Evolutionary conservation across 2,329 filamentous ascomycete genomes (phyloP).

Genomic region (Pseudopyricularia cyperi): DNA sequence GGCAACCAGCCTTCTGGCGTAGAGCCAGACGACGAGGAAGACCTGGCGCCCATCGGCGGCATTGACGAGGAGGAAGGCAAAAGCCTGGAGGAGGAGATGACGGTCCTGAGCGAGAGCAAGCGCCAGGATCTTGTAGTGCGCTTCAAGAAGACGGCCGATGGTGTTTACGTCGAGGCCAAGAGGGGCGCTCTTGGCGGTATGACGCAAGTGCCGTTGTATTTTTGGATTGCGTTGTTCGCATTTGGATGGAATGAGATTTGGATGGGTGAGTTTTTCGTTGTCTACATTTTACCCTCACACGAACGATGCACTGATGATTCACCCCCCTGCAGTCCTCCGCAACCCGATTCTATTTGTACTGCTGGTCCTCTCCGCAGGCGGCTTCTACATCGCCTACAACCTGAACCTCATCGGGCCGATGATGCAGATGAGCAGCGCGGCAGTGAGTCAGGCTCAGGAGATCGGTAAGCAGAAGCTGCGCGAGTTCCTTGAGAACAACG

Average conservation of each 20-base stretch:
- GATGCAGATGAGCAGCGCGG: constrained; percentile 86
- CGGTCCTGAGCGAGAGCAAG: constrained; percentile 80
- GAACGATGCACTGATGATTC: neutral
- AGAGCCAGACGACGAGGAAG: constrained; percentile 78
- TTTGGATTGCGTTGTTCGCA: constrained; percentile 78
- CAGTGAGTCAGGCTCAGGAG: constrained; percentile 71
- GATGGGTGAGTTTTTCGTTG: constrained; percentile 51
- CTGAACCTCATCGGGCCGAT: constrained; percentile 95
- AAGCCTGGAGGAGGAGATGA: constrained; percentile 92
- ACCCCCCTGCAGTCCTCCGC: constrained; percentile 54
- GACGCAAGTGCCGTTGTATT: constrained; percentile 86
- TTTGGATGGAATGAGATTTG: constrained; percentile 99
- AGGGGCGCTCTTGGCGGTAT: constrained; percentile 91
- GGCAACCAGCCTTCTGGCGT: constrained; percentile 63
- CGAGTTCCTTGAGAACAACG: constrained; percentile 80
- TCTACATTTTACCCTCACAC: constrained; percentile 1
- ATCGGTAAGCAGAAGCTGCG: constrained; percentile 85
- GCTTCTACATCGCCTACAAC: constrained; percentile 79
- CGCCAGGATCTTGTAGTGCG: constrained; percentile 81
- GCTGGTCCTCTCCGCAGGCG: constrained; percentile 61
- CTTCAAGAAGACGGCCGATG: constrained; percentile 97
- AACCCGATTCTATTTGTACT: constrained; percentile 91
- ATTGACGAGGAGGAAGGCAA: constrained; percentile 92
- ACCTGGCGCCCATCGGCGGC: constrained; percentile 76
- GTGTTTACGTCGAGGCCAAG: constrained; percentile 96